Conservation (phyloP, 2,329 filamentous ascomycete species). For the Achaetomium macrosporum region DNA sequence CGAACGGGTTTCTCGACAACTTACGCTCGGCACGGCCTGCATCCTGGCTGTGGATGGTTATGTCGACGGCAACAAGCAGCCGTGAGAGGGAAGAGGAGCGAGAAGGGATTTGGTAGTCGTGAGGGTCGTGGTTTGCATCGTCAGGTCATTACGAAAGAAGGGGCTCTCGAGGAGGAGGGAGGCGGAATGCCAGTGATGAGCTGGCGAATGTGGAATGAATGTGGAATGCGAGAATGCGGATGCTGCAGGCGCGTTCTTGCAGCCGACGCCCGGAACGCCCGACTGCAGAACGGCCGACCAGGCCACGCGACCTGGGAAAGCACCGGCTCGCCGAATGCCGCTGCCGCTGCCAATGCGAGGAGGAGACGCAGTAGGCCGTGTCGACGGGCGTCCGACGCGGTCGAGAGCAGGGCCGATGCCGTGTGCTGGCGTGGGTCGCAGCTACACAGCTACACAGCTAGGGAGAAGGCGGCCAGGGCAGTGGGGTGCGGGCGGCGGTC, state of each 20-base stretch:
- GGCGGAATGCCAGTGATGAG: not conserved
- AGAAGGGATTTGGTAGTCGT: slow-evolving; percentile 30
- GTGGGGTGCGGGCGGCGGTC: slow-evolving; percentile 7
- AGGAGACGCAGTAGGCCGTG: not conserved
- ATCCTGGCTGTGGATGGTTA: slow-evolving; percentile 31
- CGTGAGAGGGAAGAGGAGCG: slow-evolving; percentile 27
- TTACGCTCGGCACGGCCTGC: slow-evolving; percentile 42
- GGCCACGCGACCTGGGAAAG: not conserved
- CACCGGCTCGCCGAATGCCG: not conserved
- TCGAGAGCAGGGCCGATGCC: not conserved
- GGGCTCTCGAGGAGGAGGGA: slow-evolving; percentile 6
- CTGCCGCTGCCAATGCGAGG: not conserved
- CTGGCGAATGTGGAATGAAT: slow-evolving; percentile 17
- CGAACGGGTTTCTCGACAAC: slow-evolving; percentile 24
- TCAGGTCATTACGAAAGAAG: slow-evolving; percentile 30
- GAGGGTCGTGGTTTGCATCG: slow-evolving; percentile 33
- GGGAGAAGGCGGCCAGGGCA: not conserved
- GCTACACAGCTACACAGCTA: too few species aligned
- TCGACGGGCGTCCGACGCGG: not conserved
- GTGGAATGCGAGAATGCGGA: slow-evolving; percentile 24
- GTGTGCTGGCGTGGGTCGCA: not conserved
- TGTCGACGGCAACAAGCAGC: slow-evolving; percentile 28
- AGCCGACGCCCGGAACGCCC: slow-evolving; percentile 4
- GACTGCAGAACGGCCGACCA: not conserved
- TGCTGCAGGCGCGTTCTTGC: slow-evolving; percentile 22